Base-by-base conservation (phyloP, 768 basidiomycete species). In the Agrocybe praecox region DNA sequence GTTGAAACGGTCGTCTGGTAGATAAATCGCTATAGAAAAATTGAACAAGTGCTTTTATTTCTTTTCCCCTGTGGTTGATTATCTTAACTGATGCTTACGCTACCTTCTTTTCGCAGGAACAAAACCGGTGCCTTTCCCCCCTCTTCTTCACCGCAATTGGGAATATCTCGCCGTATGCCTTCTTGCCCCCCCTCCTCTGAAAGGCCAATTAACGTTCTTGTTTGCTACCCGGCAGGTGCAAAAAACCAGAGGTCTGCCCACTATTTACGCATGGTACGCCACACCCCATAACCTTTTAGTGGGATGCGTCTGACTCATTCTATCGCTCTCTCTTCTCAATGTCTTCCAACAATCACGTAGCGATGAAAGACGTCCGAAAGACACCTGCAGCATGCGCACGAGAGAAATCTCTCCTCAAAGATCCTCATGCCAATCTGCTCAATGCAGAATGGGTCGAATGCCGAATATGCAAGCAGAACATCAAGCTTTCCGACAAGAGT, bases 401-500 rank as follows among this genome's bases (percentile, higher is more conserved):
- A 54, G 82, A 86, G 71, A 76, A 76, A 68, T 74, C 71, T 53
- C 70, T 87, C 55, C 72, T 80, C 51, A 76, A 74, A 42, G 86
- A 87, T 65, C 75, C 80, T 19, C 76, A 84, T 68, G 83, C 76
- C 24, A 73, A 75, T 21, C 77, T 87, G 15, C 71, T 82, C 47
- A 75, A 75, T 18, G 82, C 83, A 6, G 73, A 77, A 23, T 75
- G 75, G 51, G 82, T 86, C 49, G 73, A 75, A 53, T 89, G 87
- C 72, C 74, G 72, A 58, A 77, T 77, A 51, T 90, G 88, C 68
- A 74, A 76, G 34, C 70, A 64, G 24, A 71, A 73, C 14, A 88
- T 90, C 70, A 87, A 87, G 67, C 80, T 90, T 23, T 89, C 87
- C 15, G 69, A 76, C 29, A 89, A 89, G 71, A 87, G 85, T 68